These are phyloP conservation scores for Letharia columbiana DNA, from an alignment of 495 filamentous ascomycete genomes.

Conservation along the genomic window DNA sequence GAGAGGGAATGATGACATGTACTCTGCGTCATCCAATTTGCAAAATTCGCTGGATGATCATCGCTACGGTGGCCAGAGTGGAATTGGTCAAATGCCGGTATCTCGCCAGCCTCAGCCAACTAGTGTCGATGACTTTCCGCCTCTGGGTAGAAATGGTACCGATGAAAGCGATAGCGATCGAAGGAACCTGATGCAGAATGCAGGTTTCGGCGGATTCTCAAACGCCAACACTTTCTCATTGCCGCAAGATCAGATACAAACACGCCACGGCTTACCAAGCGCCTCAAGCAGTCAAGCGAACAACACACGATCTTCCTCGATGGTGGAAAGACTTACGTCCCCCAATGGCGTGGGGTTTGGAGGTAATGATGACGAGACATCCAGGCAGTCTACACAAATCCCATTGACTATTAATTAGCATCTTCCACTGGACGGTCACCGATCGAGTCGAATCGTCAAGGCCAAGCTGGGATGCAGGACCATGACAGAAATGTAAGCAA, in stretches of 20 bases:
- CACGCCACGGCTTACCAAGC: conserved; percentile 49
- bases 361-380: conserved; percentile 2
- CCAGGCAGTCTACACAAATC: conserved; percentile 1
- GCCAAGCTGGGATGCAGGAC: conserved; percentile 23
- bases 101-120: conserved; percentile 55
- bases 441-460: conserved; percentile 26
- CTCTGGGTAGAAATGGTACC: conserved; percentile 61
- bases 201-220: conserved; percentile 52
- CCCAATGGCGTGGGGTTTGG: conserved; percentile 23
- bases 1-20: conserved; percentile 40
- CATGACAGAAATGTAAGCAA: conserved; percentile 29
- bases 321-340: conserved; percentile 26
- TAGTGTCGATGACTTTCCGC: conserved; percentile 77
- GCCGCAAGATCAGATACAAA: conserved; percentile 25
- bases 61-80: conserved; percentile 52
- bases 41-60: conserved; percentile 49
- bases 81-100: conserved; percentile 46
- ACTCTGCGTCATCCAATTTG: conserved; percentile 45
- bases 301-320: conserved; percentile 25
- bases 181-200: conserved; percentile 53
- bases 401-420: conserved; percentile 9
- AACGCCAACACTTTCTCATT: conserved; percentile 39
- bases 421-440: conserved; percentile 23
- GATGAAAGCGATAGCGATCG: conserved; percentile 63
- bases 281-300: conserved; percentile 44